Evolutionary conservation across 768 basidiomycete genomes (phyloP).

Genomic region (Russula vinacea): DNA sequence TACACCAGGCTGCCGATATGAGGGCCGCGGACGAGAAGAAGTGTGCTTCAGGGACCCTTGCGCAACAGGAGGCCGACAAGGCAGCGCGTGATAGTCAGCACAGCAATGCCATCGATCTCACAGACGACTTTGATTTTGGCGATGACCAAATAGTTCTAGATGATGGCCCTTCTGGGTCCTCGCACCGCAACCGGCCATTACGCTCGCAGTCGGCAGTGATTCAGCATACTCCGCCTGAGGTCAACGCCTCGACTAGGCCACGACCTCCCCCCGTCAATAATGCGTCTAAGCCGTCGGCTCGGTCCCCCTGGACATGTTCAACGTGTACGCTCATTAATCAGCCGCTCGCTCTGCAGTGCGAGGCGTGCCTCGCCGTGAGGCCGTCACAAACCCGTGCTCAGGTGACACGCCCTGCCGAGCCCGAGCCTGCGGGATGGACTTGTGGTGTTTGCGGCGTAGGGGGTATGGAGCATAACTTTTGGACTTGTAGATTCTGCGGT

Average conservation of each 20-base stretch:
- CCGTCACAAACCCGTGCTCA: constrained; percentile 23
- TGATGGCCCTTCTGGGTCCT: constrained; percentile 3
- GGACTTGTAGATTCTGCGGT: constrained; percentile 76
- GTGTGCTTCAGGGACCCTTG: constrained; percentile 62
- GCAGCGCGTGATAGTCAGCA: constrained; percentile 65
- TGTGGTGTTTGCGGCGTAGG: constrained; percentile 62
- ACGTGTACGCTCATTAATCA: constrained; percentile 65
- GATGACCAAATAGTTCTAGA: constrained; percentile 40
- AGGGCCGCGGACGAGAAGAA: constrained; percentile 67
- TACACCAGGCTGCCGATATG: constrained; percentile 79
- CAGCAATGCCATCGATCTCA: constrained; percentile 60
- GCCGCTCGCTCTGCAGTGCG: constrained; percentile 48
- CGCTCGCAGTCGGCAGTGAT: neutral
- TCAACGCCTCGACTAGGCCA: constrained; percentile 14
- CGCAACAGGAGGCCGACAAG: constrained; percentile 60
- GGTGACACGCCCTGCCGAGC: neutral
- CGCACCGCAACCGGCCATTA: constrained; percentile 7
- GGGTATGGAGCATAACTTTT: constrained; percentile 61
- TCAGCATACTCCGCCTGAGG: neutral
- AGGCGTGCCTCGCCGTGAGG: constrained; percentile 48
- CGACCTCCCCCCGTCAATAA: constrained; percentile 24
- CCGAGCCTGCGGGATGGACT: constrained; percentile 45
- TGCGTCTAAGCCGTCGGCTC: constrained; percentile 8
- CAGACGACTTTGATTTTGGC: constrained; percentile 36
- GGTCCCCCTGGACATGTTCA: constrained; percentile 49